A percentile compares a stretch with the other conserved stretches of the same genome.
Evolutionary conservation across 2,329 filamentous ascomycete genomes (phyloP).

Genomic region (Colletotrichum tabaci): DNA sequence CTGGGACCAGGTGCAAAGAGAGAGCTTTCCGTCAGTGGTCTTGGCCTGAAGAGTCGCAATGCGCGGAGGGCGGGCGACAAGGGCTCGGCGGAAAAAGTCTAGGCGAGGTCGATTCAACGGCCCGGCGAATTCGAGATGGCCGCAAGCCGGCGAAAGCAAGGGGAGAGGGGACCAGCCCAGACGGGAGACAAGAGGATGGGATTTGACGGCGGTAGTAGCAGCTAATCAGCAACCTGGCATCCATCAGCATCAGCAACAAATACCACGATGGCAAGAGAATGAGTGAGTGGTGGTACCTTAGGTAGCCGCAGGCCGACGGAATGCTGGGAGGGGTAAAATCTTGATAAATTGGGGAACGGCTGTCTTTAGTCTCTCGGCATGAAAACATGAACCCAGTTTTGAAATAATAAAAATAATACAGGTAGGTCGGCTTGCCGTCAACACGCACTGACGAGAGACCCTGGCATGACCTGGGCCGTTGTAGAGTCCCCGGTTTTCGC

Average conservation of each 20-base stretch:
- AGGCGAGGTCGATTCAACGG: constrained; percentile 32
- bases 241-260: constrained; percentile 10
- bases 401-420: background rate
- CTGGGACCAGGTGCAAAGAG: constrained; percentile 38
- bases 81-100: constrained; percentile 17
- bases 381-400: background rate
- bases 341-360: constrained; percentile 40
- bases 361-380: constrained; percentile 24
- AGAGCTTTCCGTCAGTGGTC: constrained; percentile 28
- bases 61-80: constrained; percentile 12
- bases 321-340: constrained; percentile 38
- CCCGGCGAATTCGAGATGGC: constrained; percentile 10
- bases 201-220: constrained; percentile 5
- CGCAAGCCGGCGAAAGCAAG: background rate
- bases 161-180: background rate
- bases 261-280: constrained; percentile 5
- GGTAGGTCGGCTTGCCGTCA: constrained; percentile 16
- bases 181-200: constrained; percentile 26
- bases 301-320: constrained; percentile 26
- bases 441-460: constrained; percentile 31
- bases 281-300: constrained; percentile 13
- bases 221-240: background rate
- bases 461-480: constrained; percentile 39
- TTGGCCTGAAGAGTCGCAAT: constrained; percentile 31
- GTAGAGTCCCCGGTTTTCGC: constrained; percentile 35